phyloP scores from a whole-genome alignment of 345 rosid genomes.

The Eucalyptus paniculata region DNA sequence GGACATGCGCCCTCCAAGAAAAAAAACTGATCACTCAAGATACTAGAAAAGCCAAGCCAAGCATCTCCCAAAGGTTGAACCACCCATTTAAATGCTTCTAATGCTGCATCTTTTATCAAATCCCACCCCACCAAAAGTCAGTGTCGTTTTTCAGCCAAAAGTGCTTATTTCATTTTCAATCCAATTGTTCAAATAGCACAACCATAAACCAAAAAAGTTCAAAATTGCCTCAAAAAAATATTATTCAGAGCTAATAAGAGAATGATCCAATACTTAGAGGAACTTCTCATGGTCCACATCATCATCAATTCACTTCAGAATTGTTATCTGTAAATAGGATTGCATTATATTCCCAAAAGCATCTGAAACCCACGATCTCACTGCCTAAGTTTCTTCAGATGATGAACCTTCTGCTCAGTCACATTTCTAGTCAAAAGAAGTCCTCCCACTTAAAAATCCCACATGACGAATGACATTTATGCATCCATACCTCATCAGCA shows the following conservation, averaged over 20 bases:
- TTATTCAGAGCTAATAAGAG: not conserved
- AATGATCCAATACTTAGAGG: not conserved
- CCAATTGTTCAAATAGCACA: not conserved
- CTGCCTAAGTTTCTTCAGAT: not conserved
- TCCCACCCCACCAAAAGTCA: not conserved
- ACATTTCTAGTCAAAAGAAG: not conserved
- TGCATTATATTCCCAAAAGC: not conserved
- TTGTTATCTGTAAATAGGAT: not conserved
- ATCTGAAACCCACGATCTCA: not conserved
- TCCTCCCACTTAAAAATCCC: not conserved
- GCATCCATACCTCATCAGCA: constrained; percentile 4
- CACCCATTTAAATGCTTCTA: not conserved
- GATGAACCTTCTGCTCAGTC: not conserved
- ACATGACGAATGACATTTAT: not conserved
- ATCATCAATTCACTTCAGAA: not conserved
- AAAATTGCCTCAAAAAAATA: not conserved
- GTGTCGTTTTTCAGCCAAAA: not conserved
- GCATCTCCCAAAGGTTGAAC: not conserved
- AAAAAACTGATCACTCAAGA: not conserved
- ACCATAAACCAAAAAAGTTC: not conserved
- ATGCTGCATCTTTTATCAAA: not conserved
- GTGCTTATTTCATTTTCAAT: not conserved
- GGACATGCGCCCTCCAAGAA: not conserved
- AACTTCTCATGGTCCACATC: not conserved
- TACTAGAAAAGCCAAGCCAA: not conserved